Conservation (phyloP, 83 land plant genomes). For the Picea engelmannii region DNA sequence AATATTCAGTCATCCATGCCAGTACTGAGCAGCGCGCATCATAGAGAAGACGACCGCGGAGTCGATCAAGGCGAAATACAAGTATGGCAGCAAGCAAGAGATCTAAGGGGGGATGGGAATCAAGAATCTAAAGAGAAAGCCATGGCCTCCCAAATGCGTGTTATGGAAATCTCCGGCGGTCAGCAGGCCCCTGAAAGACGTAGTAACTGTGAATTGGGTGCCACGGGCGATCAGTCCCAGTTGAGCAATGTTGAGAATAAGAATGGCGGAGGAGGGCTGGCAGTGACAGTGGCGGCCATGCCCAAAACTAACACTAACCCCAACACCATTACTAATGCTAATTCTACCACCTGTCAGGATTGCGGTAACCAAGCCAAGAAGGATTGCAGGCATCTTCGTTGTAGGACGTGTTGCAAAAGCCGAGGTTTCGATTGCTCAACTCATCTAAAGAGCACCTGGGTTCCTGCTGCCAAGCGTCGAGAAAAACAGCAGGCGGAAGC, state of each 20-base stretch:
- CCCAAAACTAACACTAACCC: neutral
- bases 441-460: conserved; percentile 83
- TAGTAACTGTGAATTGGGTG: conserved; percentile 2
- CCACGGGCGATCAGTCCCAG: conserved; percentile 4
- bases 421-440: conserved; percentile 72
- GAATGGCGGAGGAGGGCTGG: conserved; percentile 10
- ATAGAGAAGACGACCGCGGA: neutral
- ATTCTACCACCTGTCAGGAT: conserved; percentile 58
- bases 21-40: neutral
- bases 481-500: conserved; percentile 60
- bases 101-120: neutral
- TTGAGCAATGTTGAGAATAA: neutral
- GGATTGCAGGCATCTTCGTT: conserved; percentile 64
- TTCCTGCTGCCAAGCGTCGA: conserved; percentile 68
- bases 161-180: neutral
- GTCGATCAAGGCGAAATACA: conserved; percentile 11
- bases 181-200: neutral
- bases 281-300: conserved; percentile 18
- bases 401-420: conserved; percentile 83
- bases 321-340: conserved; percentile 4
- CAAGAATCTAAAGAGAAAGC: conserved; percentile 7
- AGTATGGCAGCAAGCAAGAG: conserved; percentile 7
- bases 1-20: neutral
- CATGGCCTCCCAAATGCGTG: conserved; percentile 12
- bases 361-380: conserved; percentile 89